These are phyloP conservation scores for Escovopsis weberi DNA, from an alignment of 2,329 filamentous ascomycete species.

Conservation along the genomic window DNA sequence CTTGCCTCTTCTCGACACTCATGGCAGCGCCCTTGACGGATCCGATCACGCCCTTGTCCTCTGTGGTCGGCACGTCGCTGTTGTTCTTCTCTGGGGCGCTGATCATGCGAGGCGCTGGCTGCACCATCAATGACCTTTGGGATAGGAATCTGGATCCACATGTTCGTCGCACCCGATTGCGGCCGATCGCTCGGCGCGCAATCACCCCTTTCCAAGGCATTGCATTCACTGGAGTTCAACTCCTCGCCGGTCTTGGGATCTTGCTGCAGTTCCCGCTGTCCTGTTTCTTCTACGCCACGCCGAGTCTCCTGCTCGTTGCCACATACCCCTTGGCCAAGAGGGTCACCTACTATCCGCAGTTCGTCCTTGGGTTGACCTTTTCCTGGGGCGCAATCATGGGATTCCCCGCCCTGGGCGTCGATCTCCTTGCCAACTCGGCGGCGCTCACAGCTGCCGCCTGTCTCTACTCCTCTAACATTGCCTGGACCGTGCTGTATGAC, in stretches of 20 bases:
- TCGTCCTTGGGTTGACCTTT: constrained; percentile 70
- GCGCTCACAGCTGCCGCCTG: constrained; percentile 52
- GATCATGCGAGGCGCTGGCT: constrained; percentile 78
- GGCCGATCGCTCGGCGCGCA: constrained; percentile 69
- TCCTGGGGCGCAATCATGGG: constrained; percentile 84
- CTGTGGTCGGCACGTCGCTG: constrained; percentile 48
- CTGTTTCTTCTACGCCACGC: constrained; percentile 66
- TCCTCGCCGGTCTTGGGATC: constrained; percentile 57
- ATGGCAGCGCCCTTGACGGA: constrained; percentile 57
- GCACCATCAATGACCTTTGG: constrained; percentile 84
- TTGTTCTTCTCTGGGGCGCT: constrained; percentile 66
- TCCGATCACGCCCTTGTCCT: constrained; percentile 44
- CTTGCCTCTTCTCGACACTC: constrained; percentile 71
- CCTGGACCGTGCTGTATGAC: constrained; percentile 81
- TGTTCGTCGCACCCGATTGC: constrained; percentile 59
- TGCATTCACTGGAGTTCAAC: constrained; percentile 59
- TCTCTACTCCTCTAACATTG: constrained; percentile 64
- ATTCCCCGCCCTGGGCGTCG: constrained; percentile 68
- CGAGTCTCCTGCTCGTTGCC: constrained; percentile 58
- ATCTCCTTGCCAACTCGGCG: constrained; percentile 48
- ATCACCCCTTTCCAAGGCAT: constrained; percentile 58
- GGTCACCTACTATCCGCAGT: constrained; percentile 76
- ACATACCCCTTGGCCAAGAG: constrained; percentile 74
- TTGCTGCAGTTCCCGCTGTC: constrained; percentile 60
- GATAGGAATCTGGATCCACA: constrained; percentile 76